These are phyloP conservation scores for Xerocomus brunneocitrinus DNA, from an alignment of 768 basidiomycete genomes.

Conservation along the genomic window DNA sequence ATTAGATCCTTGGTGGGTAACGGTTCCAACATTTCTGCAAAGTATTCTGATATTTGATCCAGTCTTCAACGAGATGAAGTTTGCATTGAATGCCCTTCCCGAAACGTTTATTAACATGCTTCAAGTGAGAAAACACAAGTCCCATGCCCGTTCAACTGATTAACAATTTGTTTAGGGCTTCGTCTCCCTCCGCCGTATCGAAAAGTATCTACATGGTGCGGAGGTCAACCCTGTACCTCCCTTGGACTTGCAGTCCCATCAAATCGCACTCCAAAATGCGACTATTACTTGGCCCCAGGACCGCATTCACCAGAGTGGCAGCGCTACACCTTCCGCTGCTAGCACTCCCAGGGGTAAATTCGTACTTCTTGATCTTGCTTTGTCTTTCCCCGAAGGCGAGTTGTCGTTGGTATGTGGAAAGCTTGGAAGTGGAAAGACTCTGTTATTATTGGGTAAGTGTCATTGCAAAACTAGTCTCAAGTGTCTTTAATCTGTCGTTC, in stretches of 20 bases:
- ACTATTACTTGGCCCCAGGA: slow-evolving; percentile 91
- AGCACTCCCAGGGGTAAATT: slow-evolving; percentile 79
- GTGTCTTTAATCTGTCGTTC: slow-evolving; percentile 7
- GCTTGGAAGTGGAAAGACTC: slow-evolving; percentile 84
- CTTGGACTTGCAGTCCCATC: slow-evolving; percentile 50
- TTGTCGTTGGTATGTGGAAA: slow-evolving; percentile 86
- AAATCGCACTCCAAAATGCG: slow-evolving; percentile 74
- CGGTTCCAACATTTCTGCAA: neutral
- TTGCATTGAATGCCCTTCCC: slow-evolving; percentile 80
- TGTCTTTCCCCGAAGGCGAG: slow-evolving; percentile 75
- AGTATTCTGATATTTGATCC: slow-evolving; percentile 6
- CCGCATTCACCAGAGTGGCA: slow-evolving; percentile 42
- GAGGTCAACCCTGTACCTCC: slow-evolving; percentile 68
- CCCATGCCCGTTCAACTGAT: neutral
- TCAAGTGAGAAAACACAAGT: slow-evolving; percentile 44
- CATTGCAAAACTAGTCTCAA: neutral
- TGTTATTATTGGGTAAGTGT: slow-evolving; percentile 61
- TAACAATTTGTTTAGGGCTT: slow-evolving; percentile 44
- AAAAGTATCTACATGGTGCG: slow-evolving; percentile 74
- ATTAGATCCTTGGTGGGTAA: slow-evolving; percentile 40
- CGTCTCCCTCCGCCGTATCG: slow-evolving; percentile 85
- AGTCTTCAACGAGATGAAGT: slow-evolving; percentile 89
- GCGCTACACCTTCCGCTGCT: slow-evolving; percentile 47
- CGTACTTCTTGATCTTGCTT: slow-evolving; percentile 67
- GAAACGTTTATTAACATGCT: slow-evolving; percentile 89